Evolutionary conservation across 2,329 filamentous ascomycete species (phyloP).

Genomic region (Cryphonectria nitschkei): DNA sequence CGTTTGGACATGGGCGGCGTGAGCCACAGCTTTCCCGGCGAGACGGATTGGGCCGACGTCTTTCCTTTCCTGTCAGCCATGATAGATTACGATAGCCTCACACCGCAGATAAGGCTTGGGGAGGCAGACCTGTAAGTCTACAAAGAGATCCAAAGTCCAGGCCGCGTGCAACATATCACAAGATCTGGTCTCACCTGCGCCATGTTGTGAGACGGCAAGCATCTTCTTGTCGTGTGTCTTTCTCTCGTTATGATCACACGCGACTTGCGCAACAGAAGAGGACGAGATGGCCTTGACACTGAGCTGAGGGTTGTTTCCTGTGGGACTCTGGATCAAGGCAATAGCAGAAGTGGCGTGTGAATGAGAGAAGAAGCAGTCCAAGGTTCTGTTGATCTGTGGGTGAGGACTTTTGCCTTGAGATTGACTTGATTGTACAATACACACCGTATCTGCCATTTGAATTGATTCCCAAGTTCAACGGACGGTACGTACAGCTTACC

Average conservation of each 20-base stretch:
- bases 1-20: not conserved
- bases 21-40: constrained; percentile 10
- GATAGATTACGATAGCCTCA: not conserved
- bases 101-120: not conserved
- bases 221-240: too few relatives aligned
- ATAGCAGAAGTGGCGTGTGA: not conserved
- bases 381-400: not conserved
- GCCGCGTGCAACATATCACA: not conserved
- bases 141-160: not conserved
- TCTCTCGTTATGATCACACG: too few relatives aligned
- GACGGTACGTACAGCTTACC: not conserved
- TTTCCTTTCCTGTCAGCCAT: not conserved
- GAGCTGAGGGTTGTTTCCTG: too few relatives aligned
- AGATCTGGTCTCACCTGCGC: not conserved
- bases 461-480: not conserved
- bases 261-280: too few relatives aligned
- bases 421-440: not conserved
- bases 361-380: too few relatives aligned
- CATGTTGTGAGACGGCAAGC: too few relatives aligned
- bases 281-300: too few relatives aligned
- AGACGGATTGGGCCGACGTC: constrained; percentile 8
- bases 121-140: not conserved
- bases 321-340: not conserved
- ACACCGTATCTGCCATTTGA: not conserved
- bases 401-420: not conserved